These are phyloP conservation scores for Calocera viscosa DNA, from an alignment of 768 basidiomycete species.

Conservation along the genomic window DNA sequence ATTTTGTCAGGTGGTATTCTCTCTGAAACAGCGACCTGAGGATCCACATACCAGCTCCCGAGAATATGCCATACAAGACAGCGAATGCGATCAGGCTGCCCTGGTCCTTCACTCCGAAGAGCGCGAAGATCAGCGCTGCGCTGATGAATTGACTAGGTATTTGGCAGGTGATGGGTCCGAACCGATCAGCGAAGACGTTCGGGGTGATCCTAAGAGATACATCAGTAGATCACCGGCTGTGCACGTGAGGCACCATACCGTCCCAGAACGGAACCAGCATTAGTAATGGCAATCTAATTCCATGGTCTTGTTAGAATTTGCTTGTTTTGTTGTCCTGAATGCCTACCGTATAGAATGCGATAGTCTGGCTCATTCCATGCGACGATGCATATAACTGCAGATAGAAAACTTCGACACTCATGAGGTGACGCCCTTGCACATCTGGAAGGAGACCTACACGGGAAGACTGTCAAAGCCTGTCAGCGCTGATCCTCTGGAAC, in stretches of 20 bases:
- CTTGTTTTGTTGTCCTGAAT: background rate
- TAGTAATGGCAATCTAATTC: slow-evolving; percentile 43
- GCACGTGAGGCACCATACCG: slow-evolving; percentile 15
- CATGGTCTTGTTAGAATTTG: background rate
- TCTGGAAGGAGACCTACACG: background rate
- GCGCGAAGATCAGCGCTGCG: slow-evolving; percentile 20
- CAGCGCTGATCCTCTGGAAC: no score
- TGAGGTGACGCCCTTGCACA: background rate
- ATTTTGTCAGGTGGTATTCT: background rate
- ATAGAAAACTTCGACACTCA: slow-evolving; percentile 12
- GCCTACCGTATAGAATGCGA: slow-evolving; percentile 17
- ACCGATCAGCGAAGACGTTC: slow-evolving; percentile 26
- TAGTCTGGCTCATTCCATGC: slow-evolving; percentile 11
- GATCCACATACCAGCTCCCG: slow-evolving; percentile 15
- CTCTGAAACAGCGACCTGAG: background rate
- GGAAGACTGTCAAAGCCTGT: background rate
- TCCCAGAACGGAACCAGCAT: slow-evolving; percentile 51
- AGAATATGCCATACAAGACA: slow-evolving; percentile 17
- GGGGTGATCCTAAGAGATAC: slow-evolving; percentile 29
- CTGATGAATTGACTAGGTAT: slow-evolving; percentile 24
- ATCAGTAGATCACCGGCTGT: background rate
- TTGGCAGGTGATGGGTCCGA: slow-evolving; percentile 23
- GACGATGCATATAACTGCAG: slow-evolving; percentile 15
- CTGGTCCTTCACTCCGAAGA: slow-evolving; percentile 11
- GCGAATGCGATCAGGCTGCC: slow-evolving; percentile 12